phyloP scores from a whole-genome alignment of 1,284 basidiomycete species.

The Ustilago xerochloae region DNA sequence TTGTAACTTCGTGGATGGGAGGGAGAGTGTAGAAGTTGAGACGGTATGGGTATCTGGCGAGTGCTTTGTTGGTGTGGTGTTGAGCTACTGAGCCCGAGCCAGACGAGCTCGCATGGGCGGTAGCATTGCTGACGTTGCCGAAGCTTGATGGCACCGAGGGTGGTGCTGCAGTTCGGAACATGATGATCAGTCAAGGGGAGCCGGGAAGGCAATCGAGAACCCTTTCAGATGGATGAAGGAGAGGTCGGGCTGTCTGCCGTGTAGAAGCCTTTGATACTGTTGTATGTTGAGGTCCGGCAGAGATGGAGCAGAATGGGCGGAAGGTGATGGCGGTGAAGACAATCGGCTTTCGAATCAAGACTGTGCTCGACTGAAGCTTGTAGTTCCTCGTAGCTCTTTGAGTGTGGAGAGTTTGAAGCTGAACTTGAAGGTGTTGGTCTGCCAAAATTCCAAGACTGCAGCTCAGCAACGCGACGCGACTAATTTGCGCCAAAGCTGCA shows the following conservation, averaged over 20 bases:
- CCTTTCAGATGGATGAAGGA: too few relatives aligned
- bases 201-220: neutral
- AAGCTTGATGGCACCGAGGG: slow-evolving; percentile 34
- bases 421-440: slow-evolving; percentile 28
- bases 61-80: slow-evolving; percentile 37
- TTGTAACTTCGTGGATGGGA: slow-evolving; percentile 86
- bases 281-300: too few relatives aligned
- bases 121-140: slow-evolving; percentile 22
- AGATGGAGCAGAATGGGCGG: neutral
- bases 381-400: neutral
- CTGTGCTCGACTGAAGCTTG: neutral
- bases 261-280: too few relatives aligned
- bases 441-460: slow-evolving; percentile 17
- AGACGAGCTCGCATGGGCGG: slow-evolving; percentile 24
- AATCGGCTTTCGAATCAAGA: neutral
- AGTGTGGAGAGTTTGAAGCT: slow-evolving; percentile 10
- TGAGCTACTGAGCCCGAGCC: slow-evolving; percentile 37
- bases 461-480: slow-evolving; percentile 40
- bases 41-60: slow-evolving; percentile 55
- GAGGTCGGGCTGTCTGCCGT: too few relatives aligned
- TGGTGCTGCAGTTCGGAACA: slow-evolving; percentile 47
- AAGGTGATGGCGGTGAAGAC: neutral
- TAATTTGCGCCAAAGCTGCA: slow-evolving; percentile 13
- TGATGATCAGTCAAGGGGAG: neutral
- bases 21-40: slow-evolving; percentile 79